Evolutionary conservation across 331 rosid species (phyloP), one percentile per base, ranked within the genome.

Genomic region (Quercus phellos): DNA sequence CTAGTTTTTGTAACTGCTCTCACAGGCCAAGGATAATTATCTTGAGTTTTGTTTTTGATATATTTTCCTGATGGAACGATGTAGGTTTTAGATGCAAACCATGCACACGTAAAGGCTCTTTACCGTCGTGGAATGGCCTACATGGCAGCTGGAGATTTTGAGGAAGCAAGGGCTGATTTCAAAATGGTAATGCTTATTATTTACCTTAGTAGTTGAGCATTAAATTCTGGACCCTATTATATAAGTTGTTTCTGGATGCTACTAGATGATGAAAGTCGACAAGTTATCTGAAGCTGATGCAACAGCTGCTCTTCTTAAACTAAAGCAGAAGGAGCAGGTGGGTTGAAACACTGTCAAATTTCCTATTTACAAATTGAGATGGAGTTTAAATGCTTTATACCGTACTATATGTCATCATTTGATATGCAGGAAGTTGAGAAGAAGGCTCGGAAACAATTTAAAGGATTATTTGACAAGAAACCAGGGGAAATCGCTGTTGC

Each of bases 81-180:
- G 56, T 77, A 95, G 99, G 99, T 95, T 77, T 74, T 95, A 80
- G 99, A 95, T 35, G 93, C 98, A 55, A 95, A 93, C 81, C 99
- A 93, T 64, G 94, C 92, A 26, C 89, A 95, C 74, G 89, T 84
- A 72, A 95, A 95, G 87, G 97, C 92, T 78, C 90, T 95, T 18
- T 95, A 93, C 84, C 94, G 99, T 34, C 97, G 99, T 60, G 99
- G 98, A 78, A 93, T 93, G 99, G 97, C 98, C 75, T 91, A 89
- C 89, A 84, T 93, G 97, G 78, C 85, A 56, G 89, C 76, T 2
- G 98, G 97, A 75, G 97, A 95, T 79, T 93, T 95, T 9, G 96
- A 95, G 78, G 99, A 95, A 84, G 99, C 99, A 74, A 90, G 79
- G 78, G 77, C 21, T 35, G 99, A 95, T 84, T 93, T 95, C 81